These are phyloP conservation scores for Verticillium alfalfae DNA, from an alignment of 2,329 filamentous ascomycete genomes.

Conservation along the genomic window DNA sequence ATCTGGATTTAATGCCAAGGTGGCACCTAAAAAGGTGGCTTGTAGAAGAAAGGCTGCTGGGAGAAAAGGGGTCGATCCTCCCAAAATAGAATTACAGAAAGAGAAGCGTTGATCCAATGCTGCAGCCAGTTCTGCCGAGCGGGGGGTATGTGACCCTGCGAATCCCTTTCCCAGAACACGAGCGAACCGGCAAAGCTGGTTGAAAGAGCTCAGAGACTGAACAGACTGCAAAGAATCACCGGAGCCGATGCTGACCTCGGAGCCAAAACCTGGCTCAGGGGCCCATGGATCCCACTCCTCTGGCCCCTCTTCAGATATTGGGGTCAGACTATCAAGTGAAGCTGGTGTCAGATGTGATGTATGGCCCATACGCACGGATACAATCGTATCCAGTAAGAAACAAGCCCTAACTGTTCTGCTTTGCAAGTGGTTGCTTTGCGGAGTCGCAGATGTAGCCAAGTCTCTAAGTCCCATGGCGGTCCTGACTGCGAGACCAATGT, in stretches of 20 bases:
- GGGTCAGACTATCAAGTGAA: conserved; percentile 34
- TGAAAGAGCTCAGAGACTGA: conserved; percentile 33
- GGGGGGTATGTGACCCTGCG: conserved; percentile 13
- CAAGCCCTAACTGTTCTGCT: conserved; percentile 41
- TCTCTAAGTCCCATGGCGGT: conserved; percentile 8
- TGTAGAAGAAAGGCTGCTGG: conserved; percentile 31
- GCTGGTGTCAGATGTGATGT: conserved; percentile 44
- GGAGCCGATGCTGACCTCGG: neutral
- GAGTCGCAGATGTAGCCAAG: neutral
- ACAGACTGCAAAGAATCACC: conserved; percentile 16
- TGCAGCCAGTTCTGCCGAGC: conserved; percentile 22
- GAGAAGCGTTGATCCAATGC: conserved; percentile 26
- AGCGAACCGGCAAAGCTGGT: conserved; percentile 33
- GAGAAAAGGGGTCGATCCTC: conserved; percentile 23
- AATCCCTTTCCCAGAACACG: conserved; percentile 22
- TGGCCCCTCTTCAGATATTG: conserved; percentile 58
- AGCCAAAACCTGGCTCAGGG: conserved; percentile 36
- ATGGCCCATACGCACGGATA: conserved; percentile 45
- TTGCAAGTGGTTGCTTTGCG: neutral
- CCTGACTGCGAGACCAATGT: conserved; percentile 58
- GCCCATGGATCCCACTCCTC: conserved; percentile 74
- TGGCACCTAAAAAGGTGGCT: conserved; percentile 29
- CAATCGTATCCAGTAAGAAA: conserved; percentile 55
- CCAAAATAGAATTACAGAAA: conserved; percentile 32
- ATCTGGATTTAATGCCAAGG: conserved; percentile 23